phyloP scores from a whole-genome alignment of 2,329 filamentous ascomycete genomes.

The Coniochaeta sp. region DNA sequence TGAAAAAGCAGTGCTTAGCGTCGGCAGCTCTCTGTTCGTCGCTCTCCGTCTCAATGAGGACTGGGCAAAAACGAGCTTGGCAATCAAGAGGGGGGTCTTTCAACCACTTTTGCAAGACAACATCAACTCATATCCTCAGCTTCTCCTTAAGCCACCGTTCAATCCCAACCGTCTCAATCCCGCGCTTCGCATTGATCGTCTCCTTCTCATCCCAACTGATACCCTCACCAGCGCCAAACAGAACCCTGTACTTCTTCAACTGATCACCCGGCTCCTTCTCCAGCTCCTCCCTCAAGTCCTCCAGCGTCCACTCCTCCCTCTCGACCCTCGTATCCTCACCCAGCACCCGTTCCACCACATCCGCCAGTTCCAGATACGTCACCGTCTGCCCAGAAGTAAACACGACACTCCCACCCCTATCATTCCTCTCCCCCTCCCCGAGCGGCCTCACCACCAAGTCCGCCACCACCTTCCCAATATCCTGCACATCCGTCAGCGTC shows the following conservation, averaged over 20 bases:
- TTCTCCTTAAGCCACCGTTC: not conserved
- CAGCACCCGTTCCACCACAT: not conserved
- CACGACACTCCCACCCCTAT: not conserved
- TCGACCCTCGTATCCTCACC: not conserved
- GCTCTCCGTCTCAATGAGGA: no score
- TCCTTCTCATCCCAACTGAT: not conserved
- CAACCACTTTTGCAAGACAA: no score
- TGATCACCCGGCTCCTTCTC: not conserved
- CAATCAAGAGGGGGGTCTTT: no score
- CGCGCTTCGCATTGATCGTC: slow-evolving; percentile 1
- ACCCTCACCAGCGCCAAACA: not conserved
- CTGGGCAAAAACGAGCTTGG: no score
- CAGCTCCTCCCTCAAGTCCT: not conserved
- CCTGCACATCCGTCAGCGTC: slow-evolving; percentile 2
- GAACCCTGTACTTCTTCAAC: not conserved
- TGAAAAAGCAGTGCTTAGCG: not conserved
- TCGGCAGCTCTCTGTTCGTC: not conserved
- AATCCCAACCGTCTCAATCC: not conserved
- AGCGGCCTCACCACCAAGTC: not conserved
- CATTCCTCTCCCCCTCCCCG: not conserved
- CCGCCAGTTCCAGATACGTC: not conserved
- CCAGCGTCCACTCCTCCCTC: not conserved
- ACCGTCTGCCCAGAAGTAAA: not conserved
- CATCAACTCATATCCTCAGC: not conserved
- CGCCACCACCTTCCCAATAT: not conserved